phyloP scores from a whole-genome alignment of 2,329 filamentous ascomycete species.

The Periconia sp. region DNA sequence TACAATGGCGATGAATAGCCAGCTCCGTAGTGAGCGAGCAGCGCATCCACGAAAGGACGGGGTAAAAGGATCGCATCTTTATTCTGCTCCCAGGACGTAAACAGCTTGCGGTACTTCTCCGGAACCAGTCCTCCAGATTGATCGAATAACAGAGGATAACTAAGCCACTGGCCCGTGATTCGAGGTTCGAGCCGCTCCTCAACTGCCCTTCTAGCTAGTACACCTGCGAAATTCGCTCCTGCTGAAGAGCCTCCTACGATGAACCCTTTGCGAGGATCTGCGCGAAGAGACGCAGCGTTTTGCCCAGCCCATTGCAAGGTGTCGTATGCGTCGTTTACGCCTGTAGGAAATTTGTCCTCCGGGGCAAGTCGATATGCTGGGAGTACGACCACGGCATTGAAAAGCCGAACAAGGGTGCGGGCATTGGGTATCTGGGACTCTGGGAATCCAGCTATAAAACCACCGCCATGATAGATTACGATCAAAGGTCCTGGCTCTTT shows the following conservation, averaged over 20 bases:
- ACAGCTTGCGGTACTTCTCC: conserved; percentile 8
- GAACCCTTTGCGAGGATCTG: conserved; percentile 36
- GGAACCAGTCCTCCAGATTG: conserved; percentile 5
- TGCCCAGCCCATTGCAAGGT: conserved; percentile 48
- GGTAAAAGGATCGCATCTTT: conserved; percentile 13
- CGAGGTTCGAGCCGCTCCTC: conserved; percentile 10
- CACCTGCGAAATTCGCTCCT: conserved; percentile 43
- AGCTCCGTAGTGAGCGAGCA: conserved; percentile 1
- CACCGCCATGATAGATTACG: conserved; percentile 10
- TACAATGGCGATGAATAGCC: conserved; percentile 9
- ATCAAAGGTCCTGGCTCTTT: conserved; percentile 9
- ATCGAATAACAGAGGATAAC: no score
- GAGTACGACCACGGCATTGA: conserved; percentile 51
- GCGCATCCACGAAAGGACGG: not conserved
- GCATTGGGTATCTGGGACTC: conserved; percentile 5
- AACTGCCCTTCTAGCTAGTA: conserved; percentile 22
- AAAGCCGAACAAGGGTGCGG: conserved; percentile 7
- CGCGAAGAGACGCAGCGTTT: conserved; percentile 19
- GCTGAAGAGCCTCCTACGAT: conserved; percentile 56
- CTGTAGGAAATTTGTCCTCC: conserved; percentile 57
- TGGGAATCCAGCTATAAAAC: conserved; percentile 3
- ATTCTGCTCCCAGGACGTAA: conserved; percentile 10
- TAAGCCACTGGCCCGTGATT: conserved; percentile 16
- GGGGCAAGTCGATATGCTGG: conserved; percentile 61
- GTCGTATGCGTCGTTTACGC: conserved; percentile 57